A percentile compares a stretch with the other conserved stretches of the same genome.
Conservation (phyloP, 1,139 yeast species). For the Casaregolazyma lundiana region DNA sequence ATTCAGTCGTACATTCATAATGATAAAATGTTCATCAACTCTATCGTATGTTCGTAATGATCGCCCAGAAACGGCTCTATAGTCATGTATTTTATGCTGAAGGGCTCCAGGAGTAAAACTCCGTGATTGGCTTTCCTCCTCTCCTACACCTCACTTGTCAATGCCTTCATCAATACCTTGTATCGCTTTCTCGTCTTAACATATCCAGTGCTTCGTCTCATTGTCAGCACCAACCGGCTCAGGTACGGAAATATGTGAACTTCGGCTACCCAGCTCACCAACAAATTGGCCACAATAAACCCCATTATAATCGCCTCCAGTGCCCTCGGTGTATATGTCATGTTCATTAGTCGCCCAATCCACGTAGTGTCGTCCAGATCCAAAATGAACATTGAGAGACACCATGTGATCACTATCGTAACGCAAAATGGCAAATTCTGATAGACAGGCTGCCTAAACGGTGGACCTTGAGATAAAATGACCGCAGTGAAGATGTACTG, state of each 20-base stretch:
- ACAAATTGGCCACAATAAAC: constrained; percentile 49
- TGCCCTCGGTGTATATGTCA: constrained; percentile 52
- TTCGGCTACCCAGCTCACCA: constrained; percentile 45
- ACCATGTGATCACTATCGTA: constrained; percentile 56
- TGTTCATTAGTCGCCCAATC: constrained; percentile 67
- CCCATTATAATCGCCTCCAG: constrained; percentile 48
- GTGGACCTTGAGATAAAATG: constrained; percentile 85
- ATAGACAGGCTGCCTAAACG: constrained; percentile 77
- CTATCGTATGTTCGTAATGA: too few species aligned
- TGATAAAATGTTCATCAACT: too few species aligned
- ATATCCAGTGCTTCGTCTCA: constrained; percentile 25
- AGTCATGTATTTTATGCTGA: too few species aligned
- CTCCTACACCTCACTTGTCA: constrained; percentile 14
- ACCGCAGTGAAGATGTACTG: constrained; percentile 85
- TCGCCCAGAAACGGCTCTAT: too few species aligned
- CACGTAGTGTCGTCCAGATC: constrained; percentile 35
- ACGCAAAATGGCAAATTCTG: constrained; percentile 67
- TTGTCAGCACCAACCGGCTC: constrained; percentile 30
- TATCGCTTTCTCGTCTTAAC: constrained; percentile 32
- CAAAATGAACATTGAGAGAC: constrained; percentile 33
- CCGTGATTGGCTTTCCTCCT: too few species aligned
- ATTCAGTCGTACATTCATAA: too few species aligned
- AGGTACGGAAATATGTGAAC: constrained; percentile 32
- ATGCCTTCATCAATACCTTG: constrained; percentile 26
- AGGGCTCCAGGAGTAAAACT: too few species aligned